Base-by-base conservation (phyloP, 2,329 filamentous ascomycete genomes). In the Colletotrichum gloeosporioides region DNA sequence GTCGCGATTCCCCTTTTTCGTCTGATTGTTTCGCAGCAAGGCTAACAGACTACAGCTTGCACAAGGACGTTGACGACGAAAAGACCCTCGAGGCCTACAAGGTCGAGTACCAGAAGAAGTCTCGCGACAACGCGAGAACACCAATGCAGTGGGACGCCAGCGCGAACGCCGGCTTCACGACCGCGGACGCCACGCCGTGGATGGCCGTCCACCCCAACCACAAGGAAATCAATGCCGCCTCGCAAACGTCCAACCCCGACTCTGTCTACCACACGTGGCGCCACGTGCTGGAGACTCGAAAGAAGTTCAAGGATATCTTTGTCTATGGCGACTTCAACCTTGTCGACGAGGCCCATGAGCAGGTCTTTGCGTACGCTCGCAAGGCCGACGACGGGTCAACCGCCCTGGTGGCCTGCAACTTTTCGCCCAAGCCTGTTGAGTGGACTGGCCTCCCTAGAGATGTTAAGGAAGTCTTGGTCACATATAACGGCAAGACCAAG, bases 121-220 rank as follows among this genome's bases (percentile, higher is more conserved):
- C 89, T 9, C 84, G 94, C 27, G 94, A 96, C 83, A 94, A 96
- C 82, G 92, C 91, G 9, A 89, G 94, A 62, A 92, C 92, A 1
- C 94, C 94, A 0, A 92, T 96, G 83, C 93, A 95, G 81, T 96
- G 94, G 94, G 88, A 92, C 77, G 80, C 83, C n/a, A 86, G 84
- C 2, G 80, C 85, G 0, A 89, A 95, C 76, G 93, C 87, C 0
- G 94, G 94, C 13, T 96, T 95, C 85, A 92, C 92, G 1, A 85
- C 85, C 3, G 32, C 75, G 39, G 84, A 84, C 10, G 82, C 81
- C 6, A 87, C 87, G 70, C 92, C 93, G 4, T 96, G 94, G 94
- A 95, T 95, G 90, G 88, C 90, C 16, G 89, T 92, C 53, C 92
- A 95, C 81, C 90, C 93, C 72, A 89, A 92, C 80, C 93, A 92